phyloP scores from a whole-genome alignment of 495 filamentous ascomycete genomes.

The Terfezia claveryi region DNA sequence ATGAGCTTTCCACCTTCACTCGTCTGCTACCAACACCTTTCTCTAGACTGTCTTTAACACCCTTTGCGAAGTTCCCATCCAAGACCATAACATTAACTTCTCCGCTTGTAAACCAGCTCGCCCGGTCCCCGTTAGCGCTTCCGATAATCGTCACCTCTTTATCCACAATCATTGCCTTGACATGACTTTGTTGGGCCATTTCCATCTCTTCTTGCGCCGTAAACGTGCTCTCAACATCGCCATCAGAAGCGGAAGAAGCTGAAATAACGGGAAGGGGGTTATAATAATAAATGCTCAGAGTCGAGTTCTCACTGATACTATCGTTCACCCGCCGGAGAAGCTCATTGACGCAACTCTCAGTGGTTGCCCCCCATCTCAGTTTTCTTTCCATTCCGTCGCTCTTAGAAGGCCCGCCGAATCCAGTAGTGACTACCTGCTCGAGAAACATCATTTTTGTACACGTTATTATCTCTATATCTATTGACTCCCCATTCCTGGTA shows the following conservation, averaged over 20 bases:
- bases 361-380: slow-evolving; percentile 24
- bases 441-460: slow-evolving; percentile 45
- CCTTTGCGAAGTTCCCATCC: slow-evolving; percentile 23
- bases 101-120: slow-evolving; percentile 57
- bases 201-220: slow-evolving; percentile 1
- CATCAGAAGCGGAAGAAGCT: not conserved
- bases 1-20: slow-evolving; percentile 6
- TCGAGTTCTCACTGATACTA: not conserved
- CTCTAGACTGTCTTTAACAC: slow-evolving; percentile 24
- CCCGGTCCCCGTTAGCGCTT: slow-evolving; percentile 54
- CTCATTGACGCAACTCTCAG: slow-evolving; percentile 31
- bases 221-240: slow-evolving; percentile 2
- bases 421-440: slow-evolving; percentile 50
- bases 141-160: slow-evolving; percentile 37
- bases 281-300: slow-evolving; percentile 15
- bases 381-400: not conserved
- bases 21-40: slow-evolving; percentile 25
- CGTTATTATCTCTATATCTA: slow-evolving; percentile 41
- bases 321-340: slow-evolving; percentile 22
- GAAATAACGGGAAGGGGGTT: slow-evolving; percentile 1
- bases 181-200: slow-evolving; percentile 41
- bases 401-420: slow-evolving; percentile 16
- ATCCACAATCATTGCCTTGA: slow-evolving; percentile 48
- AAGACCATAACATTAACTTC: slow-evolving; percentile 50
- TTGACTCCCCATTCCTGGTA: slow-evolving; percentile 24